These are phyloP conservation scores for Mortierella claussenii DNA, from an alignment of 192 early-diverging fungal species.

Conservation along the genomic window DNA sequence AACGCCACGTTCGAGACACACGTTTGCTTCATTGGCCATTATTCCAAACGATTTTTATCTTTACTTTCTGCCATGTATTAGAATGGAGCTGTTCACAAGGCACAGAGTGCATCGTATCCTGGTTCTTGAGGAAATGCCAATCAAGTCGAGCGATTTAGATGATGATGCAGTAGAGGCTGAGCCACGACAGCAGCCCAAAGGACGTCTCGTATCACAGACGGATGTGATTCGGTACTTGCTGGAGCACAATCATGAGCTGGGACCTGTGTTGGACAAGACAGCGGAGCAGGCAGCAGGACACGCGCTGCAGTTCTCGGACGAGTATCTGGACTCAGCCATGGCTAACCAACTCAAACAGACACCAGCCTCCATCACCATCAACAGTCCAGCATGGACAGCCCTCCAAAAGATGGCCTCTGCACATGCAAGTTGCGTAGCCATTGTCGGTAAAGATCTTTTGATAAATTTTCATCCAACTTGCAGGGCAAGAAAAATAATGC, in stretches of 20 bases:
- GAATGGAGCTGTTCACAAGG: constrained; percentile 53
- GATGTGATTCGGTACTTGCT: constrained; percentile 63
- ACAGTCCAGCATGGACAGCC: constrained; percentile 56
- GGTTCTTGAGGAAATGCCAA: constrained; percentile 46
- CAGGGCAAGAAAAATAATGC: too few species aligned
- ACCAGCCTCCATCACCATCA: constrained; percentile 53
- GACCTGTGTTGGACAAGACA: constrained; percentile 55
- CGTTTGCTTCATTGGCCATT: neutral
- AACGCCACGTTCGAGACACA: neutral
- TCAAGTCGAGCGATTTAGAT: constrained; percentile 15
- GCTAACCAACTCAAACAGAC: constrained; percentile 15
- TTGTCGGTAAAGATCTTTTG: constrained; percentile 48
- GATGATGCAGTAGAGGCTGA: constrained; percentile 16
- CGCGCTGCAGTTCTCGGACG: constrained; percentile 26
- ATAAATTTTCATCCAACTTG: too few species aligned
- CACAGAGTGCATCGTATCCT: constrained; percentile 61
- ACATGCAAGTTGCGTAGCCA: constrained; percentile 66
- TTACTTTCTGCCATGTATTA: constrained; percentile 3
- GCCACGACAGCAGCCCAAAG: constrained; percentile 36
- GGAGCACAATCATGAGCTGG: constrained; percentile 62
- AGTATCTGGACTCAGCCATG: constrained; percentile 8
- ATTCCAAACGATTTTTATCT: too few species aligned
- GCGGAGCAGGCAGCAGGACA: constrained; percentile 34
- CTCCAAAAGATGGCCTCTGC: constrained; percentile 57
- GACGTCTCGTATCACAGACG: constrained; percentile 61